phyloP scores from a whole-genome alignment of 1,284 basidiomycete genomes.

The Cutaneotrichosporon spelunceum region DNA sequence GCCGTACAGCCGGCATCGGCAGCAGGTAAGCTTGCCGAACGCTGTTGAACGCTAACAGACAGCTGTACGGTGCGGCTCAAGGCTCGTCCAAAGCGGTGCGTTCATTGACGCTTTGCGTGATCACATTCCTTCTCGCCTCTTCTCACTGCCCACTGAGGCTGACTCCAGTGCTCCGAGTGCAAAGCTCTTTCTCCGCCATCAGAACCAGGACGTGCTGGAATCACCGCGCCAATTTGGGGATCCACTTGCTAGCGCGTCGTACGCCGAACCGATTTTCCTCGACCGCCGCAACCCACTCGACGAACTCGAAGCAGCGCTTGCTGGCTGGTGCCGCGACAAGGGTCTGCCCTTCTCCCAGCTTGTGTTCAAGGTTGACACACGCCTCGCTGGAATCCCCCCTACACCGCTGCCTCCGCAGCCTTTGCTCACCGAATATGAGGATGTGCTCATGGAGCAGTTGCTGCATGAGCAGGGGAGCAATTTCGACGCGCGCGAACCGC shows the following conservation, averaged over 20 bases:
- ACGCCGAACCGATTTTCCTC: neutral
- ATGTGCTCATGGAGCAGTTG: slow-evolving; percentile 24
- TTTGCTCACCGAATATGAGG: slow-evolving; percentile 19
- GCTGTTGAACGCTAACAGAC: neutral
- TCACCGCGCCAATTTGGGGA: neutral
- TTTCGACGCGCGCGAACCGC: neutral
- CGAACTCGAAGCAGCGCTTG: slow-evolving; percentile 18
- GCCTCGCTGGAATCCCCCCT: slow-evolving; percentile 12
- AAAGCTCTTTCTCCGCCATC: slow-evolving; percentile 12
- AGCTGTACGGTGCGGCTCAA: slow-evolving; percentile 25
- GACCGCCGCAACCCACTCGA: slow-evolving; percentile 21
- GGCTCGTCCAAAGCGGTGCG: slow-evolving; percentile 29
- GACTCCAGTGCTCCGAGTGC: slow-evolving; percentile 17
- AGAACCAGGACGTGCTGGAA: neutral
- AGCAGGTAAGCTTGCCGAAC: neutral
- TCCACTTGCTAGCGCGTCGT: neutral
- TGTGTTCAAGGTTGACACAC: slow-evolving; percentile 22
- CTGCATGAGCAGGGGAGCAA: slow-evolving; percentile 6
- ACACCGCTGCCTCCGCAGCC: slow-evolving; percentile 18
- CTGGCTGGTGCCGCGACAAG: slow-evolving; percentile 16
- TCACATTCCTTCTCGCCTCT: neutral
- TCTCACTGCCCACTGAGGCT: neutral
- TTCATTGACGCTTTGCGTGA: neutral
- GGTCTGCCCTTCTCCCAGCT: slow-evolving; percentile 15
- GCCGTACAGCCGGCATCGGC: slow-evolving; percentile 16